Conservation (phyloP, 2,329 filamentous ascomycete species). For the Scopulariopsis brevicaulis region DNA sequence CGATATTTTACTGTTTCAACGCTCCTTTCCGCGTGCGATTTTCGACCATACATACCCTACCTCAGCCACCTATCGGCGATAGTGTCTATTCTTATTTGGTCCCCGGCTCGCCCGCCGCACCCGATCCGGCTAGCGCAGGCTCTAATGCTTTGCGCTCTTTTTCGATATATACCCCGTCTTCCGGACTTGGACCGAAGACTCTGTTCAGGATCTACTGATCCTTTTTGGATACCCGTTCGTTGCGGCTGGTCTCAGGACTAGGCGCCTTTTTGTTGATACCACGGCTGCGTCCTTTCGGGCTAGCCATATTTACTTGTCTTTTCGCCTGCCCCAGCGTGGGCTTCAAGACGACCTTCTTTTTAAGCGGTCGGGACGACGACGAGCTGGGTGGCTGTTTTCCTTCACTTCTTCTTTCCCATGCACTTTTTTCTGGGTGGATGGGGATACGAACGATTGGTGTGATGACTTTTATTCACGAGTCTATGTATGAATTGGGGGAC, state of each 20-base stretch:
- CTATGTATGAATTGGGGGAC: neutral
- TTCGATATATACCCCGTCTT: slow-evolving; percentile 4
- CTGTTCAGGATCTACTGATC: neutral
- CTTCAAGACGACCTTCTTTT: neutral
- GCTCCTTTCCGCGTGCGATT: neutral
- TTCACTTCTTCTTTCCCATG: slow-evolving; percentile 4
- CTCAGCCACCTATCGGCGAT: slow-evolving; percentile 4
- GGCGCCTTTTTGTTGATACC: neutral
- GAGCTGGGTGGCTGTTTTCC: neutral
- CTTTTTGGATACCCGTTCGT: slow-evolving; percentile 5
- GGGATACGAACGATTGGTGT: neutral
- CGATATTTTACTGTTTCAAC: neutral
- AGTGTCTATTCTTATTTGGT: slow-evolving; percentile 6
- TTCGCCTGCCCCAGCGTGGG: neutral
- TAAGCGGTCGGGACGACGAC: neutral
- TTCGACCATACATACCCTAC: neutral
- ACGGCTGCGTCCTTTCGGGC: neutral
- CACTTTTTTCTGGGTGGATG: neutral
- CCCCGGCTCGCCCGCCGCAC: neutral
- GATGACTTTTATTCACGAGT: neutral
- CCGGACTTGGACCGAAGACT: neutral
- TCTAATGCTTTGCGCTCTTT: neutral
- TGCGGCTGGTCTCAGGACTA: neutral
- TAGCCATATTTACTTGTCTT: neutral
- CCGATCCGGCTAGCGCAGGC: neutral